Base-by-base conservation (phyloP, 495 filamentous ascomycete genomes). In the Hypomontagnella monticulosa region DNA sequence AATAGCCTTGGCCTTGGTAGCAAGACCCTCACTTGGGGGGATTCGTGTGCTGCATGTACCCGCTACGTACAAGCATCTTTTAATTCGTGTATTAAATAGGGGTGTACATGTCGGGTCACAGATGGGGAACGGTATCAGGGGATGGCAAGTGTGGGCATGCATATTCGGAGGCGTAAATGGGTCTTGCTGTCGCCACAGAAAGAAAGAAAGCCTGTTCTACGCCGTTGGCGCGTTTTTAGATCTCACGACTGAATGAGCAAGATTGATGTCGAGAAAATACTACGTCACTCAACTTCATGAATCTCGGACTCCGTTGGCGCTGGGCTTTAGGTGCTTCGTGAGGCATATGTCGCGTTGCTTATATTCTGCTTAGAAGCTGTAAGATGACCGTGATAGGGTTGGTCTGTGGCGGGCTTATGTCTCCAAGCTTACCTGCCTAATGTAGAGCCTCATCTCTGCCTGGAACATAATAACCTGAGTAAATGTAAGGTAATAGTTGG, bases 41-140 rank as follows among this genome's bases (percentile, higher is more conserved):
- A 12, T 42, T 15, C 33, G 38, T 9, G 40, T 59, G 30, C 30
- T 52, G 11, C 14, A 32, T 16, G 30, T 50, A 19, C 14, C 15
- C 46, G 6, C 16, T 7, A 8, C 18, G 48, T 12, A 44, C 27
- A 36, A 56, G 11, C 40, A 44, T 20, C 37, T 11, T 55, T 66
- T 33, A 19, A 19, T 61, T 66, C 49, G 56, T 66, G 63, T 66
- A 66, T 61, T 44, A 44, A 61, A 6, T 65, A 59, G 49, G 55
- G 59, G 27, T 43, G 34, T 55, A 44, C 36, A 34, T 41, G 33
- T 19, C 47, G 47, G 40, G 47, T 36, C 14, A 44, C 46, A 30
- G 54, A 18, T 15, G 14, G 30, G 30, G n/a, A 16, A 51, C 7
- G 64, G 64, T 58, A 51, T 62, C 54, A 23, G 50, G 57, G 27